Evolutionary conservation across 495 filamentous ascomycete genomes (phyloP).

Genomic region (Lasiosphaeriaceae sp.): DNA sequence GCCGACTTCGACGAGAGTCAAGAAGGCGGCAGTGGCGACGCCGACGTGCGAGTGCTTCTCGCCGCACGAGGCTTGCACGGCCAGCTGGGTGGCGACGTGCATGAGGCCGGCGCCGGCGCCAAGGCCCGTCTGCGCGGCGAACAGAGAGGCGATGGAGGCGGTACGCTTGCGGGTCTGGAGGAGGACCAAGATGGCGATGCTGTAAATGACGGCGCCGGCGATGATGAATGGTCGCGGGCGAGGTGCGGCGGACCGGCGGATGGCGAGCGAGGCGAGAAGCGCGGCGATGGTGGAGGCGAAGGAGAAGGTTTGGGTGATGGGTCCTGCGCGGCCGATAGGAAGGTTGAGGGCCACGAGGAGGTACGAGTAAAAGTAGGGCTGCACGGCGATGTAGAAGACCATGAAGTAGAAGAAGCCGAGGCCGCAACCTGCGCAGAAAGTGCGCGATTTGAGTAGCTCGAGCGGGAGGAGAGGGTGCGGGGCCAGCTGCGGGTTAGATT

Average conservation of each 20-base stretch:
- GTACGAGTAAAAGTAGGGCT: conserved; percentile 59
- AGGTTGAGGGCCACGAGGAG: conserved; percentile 62
- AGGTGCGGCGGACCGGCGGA: conserved; percentile 48
- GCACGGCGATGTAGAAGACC: conserved; percentile 60
- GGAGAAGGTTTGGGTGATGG: conserved; percentile 49
- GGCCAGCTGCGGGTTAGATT: conserved; percentile 46
- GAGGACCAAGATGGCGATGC: conserved; percentile 61
- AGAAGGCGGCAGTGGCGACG: conserved; percentile 54
- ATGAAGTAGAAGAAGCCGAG: conserved; percentile 55
- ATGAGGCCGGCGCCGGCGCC: conserved; percentile 57
- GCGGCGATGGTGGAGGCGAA: conserved; percentile 51
- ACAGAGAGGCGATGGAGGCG: conserved; percentile 50
- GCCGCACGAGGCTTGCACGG: conserved; percentile 50
- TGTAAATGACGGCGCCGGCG: conserved; percentile 53
- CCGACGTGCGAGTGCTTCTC: conserved; percentile 56
- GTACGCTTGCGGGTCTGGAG: conserved; percentile 59
- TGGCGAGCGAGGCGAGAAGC: conserved; percentile 49
- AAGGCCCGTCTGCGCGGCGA: conserved; percentile 68
- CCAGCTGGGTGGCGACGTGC: conserved; percentile 58
- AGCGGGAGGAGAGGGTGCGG: conserved; percentile 58
- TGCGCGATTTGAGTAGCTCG: conserved; percentile 55
- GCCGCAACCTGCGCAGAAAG: conserved; percentile 58
- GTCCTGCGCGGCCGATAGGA: conserved; percentile 46
- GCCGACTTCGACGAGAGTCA: conserved; percentile 56
- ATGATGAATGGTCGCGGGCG: conserved; percentile 32